A percentile compares a stretch with the other conserved stretches of the same genome.
These are phyloP conservation scores for Chrysoporthe austroafricana DNA, from an alignment of 2,329 filamentous ascomycete species.

Conservation along the genomic window DNA sequence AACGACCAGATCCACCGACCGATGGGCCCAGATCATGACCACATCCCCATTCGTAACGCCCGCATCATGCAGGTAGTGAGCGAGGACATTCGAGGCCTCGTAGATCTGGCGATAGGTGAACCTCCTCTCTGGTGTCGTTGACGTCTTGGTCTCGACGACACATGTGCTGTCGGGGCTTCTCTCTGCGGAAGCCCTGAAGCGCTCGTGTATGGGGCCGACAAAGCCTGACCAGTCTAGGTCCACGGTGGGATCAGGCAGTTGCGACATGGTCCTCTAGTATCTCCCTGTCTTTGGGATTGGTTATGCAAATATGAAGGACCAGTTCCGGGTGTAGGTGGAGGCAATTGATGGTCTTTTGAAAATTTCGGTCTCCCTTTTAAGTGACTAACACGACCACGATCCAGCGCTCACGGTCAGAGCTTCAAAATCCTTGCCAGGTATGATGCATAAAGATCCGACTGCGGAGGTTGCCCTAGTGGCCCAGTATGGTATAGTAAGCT, in stretches of 20 bases:
- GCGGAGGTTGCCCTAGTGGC: slow-evolving; percentile 13
- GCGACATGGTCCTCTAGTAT: slow-evolving; percentile 9
- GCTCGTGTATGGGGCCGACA: slow-evolving; percentile 69
- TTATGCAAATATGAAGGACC: background rate
- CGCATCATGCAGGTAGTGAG: slow-evolving; percentile 75
- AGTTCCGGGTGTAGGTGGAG: slow-evolving; percentile 7
- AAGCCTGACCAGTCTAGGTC: slow-evolving; percentile 72
- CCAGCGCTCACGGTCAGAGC: slow-evolving; percentile 12
- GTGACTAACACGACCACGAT: slow-evolving; percentile 22
- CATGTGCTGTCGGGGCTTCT: slow-evolving; percentile 64
- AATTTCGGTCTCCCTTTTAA: slow-evolving; percentile 10
- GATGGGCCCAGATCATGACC: slow-evolving; percentile 89
- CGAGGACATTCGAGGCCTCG: slow-evolving; percentile 79
- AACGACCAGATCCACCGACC: slow-evolving; percentile 68
- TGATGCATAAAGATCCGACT: slow-evolving; percentile 23
- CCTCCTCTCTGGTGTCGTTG: slow-evolving; percentile 58
- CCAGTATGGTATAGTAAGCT: too few species aligned
- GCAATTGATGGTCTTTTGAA: slow-evolving; percentile 17
- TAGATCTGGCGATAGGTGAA: slow-evolving; percentile 89
- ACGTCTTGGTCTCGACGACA: slow-evolving; percentile 53
- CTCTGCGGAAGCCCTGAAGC: slow-evolving; percentile 69
- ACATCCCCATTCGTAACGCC: slow-evolving; percentile 82
- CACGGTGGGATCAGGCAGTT: slow-evolving; percentile 65
- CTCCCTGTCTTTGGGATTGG: background rate
- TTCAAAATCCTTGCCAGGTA: slow-evolving; percentile 22